Evolutionary conservation across 2,329 filamentous ascomycete genomes (phyloP).

Genomic region (Curvularia verruculosa): DNA sequence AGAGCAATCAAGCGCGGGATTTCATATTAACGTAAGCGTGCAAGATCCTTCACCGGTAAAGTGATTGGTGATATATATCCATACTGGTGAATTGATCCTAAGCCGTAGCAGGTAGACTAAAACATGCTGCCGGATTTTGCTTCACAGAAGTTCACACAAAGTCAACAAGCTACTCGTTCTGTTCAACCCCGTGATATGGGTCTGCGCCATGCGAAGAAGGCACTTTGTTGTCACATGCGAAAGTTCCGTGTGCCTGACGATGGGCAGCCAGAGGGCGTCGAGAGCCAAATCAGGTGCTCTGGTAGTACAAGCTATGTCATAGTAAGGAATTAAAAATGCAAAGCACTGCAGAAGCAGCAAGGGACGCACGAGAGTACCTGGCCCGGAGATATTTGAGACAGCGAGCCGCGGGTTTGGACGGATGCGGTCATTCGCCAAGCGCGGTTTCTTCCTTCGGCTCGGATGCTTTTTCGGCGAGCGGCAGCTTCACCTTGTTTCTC

Average conservation of each 20-base stretch:
- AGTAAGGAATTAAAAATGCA: neutral
- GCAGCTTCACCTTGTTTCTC: constrained; percentile 44
- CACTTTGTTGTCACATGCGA: constrained; percentile 7
- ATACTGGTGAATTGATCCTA: neutral
- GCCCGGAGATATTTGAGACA: constrained; percentile 9
- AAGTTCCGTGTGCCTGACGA: neutral
- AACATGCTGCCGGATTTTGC: neutral
- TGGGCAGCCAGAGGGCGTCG: neutral
- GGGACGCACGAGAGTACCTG: neutral
- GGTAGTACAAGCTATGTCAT: neutral
- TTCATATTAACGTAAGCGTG: neutral
- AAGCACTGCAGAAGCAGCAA: neutral
- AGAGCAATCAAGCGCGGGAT: neutral
- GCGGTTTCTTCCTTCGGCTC: constrained; percentile 27
- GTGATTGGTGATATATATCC: neutral
- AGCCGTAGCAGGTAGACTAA: neutral
- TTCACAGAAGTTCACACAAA: neutral
- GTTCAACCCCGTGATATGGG: neutral
- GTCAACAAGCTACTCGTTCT: neutral
- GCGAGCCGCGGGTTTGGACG: constrained; percentile 27
- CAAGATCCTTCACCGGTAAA: neutral
- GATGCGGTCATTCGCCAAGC: constrained; percentile 41
- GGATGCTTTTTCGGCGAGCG: constrained; percentile 43
- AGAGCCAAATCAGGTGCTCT: neutral
- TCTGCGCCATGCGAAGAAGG: neutral